Evolutionary conservation across 2,329 filamentous ascomycete species (phyloP).

Genomic region (Colletotrichum eremochloae): DNA sequence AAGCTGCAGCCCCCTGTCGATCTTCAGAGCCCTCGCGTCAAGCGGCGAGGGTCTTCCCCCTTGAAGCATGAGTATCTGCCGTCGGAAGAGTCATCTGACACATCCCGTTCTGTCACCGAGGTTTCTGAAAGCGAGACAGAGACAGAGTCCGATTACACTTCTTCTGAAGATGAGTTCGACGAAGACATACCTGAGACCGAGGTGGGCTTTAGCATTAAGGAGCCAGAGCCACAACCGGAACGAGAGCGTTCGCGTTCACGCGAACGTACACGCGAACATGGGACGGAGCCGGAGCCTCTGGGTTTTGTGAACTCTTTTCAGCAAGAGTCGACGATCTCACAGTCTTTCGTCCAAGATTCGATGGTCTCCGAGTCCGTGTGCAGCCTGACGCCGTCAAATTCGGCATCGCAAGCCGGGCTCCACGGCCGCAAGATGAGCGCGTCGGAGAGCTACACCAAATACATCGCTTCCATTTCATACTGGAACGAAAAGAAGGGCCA

Average conservation of each 20-base stretch:
- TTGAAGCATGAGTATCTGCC: constrained; percentile 97
- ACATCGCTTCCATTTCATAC: constrained; percentile 69
- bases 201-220: constrained; percentile 69
- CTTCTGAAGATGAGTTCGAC: constrained; percentile 69
- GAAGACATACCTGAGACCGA: constrained; percentile 71
- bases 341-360: constrained; percentile 46
- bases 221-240: constrained; percentile 49
- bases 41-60: constrained; percentile 88
- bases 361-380: constrained; percentile 64
- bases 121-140: constrained; percentile 35
- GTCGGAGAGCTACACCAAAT: constrained; percentile 60
- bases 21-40: constrained; percentile 60
- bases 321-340: constrained; percentile 56
- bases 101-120: constrained; percentile 70
- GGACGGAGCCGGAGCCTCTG: constrained; percentile 11
- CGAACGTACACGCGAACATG: constrained; percentile 44
- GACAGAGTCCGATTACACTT: constrained; percentile 64
- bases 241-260: constrained; percentile 43
- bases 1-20: constrained; percentile 61
- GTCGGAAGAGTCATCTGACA: constrained; percentile 75
- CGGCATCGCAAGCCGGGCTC: constrained; percentile 78
- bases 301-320: constrained; percentile 6
- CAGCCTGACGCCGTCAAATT: constrained; percentile 84
- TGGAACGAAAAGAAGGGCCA: constrained; percentile 71
- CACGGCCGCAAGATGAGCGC: constrained; percentile 66